Evolutionary conservation across 2,329 filamentous ascomycete species (phyloP).

Genomic region (Pseudonectria foliicola): DNA sequence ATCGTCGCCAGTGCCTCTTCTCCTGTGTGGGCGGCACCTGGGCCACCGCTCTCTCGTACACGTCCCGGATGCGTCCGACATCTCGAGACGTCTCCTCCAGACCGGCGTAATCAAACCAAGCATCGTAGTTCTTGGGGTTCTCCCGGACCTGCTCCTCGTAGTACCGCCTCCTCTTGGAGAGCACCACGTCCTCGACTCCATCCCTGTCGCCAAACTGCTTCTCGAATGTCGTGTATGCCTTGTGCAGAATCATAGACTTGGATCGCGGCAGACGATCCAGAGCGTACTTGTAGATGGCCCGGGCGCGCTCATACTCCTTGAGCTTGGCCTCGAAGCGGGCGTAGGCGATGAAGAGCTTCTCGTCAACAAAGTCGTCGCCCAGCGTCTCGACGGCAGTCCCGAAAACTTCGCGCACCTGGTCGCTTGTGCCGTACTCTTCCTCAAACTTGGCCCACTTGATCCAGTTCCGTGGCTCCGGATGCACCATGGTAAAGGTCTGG

Average conservation of each 20-base stretch:
- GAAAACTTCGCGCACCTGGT: constrained; percentile 86
- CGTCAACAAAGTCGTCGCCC: constrained; percentile 92
- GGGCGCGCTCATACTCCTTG: constrained; percentile 88
- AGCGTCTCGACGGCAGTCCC: constrained; percentile 81
- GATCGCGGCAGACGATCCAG: constrained; percentile 86
- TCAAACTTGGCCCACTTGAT: constrained; percentile 98
- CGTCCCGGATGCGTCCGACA: constrained; percentile 74
- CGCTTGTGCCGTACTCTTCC: constrained; percentile 88
- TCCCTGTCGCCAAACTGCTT: constrained; percentile 94
- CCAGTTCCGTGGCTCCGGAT: constrained; percentile 93
- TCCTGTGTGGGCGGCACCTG: constrained; percentile 93
- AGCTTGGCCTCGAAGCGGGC: constrained; percentile 91
- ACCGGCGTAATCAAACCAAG: constrained; percentile 92
- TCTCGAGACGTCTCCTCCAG: constrained; percentile 84
- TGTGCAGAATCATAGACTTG: constrained; percentile 77
- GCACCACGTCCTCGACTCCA: constrained; percentile 88
- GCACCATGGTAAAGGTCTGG: constrained; percentile 81
- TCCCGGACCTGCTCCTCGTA: constrained; percentile 94
- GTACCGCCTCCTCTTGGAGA: constrained; percentile 86
- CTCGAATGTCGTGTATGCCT: constrained; percentile 93
- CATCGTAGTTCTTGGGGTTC: constrained; percentile 93
- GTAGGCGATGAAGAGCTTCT: constrained; percentile 91
- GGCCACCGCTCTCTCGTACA: constrained; percentile 92
- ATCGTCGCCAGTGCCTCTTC: constrained; percentile 93
- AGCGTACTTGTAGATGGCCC: constrained; percentile 96